Evolutionary conservation across 73 alveolate species (phyloP), one percentile per base, ranked within the genome.

Genomic region (Tetrahymena malaccensis): DNA sequence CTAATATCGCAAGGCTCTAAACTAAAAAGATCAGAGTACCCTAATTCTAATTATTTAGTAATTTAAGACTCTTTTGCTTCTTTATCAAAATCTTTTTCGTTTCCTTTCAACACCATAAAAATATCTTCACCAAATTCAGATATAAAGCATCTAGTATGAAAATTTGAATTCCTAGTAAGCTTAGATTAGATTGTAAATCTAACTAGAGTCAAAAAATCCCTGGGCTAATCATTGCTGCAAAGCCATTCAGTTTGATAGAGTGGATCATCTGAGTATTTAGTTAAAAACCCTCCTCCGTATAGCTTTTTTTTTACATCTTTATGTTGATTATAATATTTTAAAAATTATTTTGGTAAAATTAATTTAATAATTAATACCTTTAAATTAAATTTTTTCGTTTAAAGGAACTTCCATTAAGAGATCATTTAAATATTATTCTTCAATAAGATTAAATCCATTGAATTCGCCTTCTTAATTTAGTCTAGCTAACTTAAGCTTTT

Each of bases 21-120:
- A 43, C 95, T 85, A 34, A 94, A 94, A 31, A 94, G 93, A 85
- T 94, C 96, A 11, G 96, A 94, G 43, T 55, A 94, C 37, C 96
- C 96, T 94, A 94, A 85, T 84, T 94, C 96, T 43, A 94, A 43
- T 94, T 94, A 85, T 94, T 94, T 94, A 21, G 96, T 85, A 4
- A 85, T 84, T 15, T 44, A 27, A 43, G 93, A 85, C 8, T 84
- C 31, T 34, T 84, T 43, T 6, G 96, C 96, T n/a, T 94, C 56
- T 94, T 85, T 83, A 35, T 43, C 85, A 43, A 94, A 85, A 5
- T 85, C 96, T 43, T 94, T 55, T 43, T 94, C 83, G 31, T 85
- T 94, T 84, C 94, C 58, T 27, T 94, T 94, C 38, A 94, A 83
- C 34, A 94, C 96, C 70, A 94, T 43, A 94, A 35, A 94, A 19